Conservation (phyloP, 169 alveolate species). For the Perkinsus marinus region DNA sequence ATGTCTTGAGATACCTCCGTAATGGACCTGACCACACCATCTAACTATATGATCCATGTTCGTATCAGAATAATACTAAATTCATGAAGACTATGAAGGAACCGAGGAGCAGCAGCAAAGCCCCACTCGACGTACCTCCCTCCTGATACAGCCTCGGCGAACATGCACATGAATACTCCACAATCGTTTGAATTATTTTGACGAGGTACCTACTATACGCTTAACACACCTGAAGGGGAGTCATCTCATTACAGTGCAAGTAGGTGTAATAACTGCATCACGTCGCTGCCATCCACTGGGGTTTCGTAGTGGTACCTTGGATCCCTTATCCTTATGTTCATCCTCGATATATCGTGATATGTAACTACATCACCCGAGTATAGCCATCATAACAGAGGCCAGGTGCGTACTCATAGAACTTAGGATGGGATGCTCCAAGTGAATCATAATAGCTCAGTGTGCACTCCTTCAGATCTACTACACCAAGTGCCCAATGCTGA, state of each 20-base stretch:
- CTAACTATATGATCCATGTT: not conserved
- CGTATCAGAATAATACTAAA: not conserved
- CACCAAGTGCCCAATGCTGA: conserved; percentile 31
- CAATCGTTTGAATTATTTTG: conserved; percentile 26
- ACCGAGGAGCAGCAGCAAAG: no score
- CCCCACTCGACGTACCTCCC: not conserved
- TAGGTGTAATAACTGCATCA: not conserved
- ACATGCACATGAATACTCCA: conserved; percentile 30
- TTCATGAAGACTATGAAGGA: no score
- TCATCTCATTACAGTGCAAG: not conserved
- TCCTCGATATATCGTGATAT: conserved; percentile 19
- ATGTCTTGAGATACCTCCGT: not conserved
- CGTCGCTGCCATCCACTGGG: not conserved
- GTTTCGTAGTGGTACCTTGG: not conserved
- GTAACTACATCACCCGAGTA: not conserved
- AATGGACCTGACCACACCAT: not conserved
- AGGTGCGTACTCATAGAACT: not conserved
- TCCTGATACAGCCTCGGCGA: conserved; percentile 24
- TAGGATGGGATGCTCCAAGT: conserved; percentile 8
- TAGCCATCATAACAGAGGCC: not conserved
- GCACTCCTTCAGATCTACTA: conserved; percentile 12
- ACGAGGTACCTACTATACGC: conserved; percentile 16
- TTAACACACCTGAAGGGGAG: not conserved
- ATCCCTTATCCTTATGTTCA: conserved; percentile 17
- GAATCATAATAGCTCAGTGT: conserved; percentile 20